Percentiles rank a stretch among this genome's conserved stretches.
Conservation (phyloP, 73 alveolate genomes). For the Paraurostyla sp. region DNA sequence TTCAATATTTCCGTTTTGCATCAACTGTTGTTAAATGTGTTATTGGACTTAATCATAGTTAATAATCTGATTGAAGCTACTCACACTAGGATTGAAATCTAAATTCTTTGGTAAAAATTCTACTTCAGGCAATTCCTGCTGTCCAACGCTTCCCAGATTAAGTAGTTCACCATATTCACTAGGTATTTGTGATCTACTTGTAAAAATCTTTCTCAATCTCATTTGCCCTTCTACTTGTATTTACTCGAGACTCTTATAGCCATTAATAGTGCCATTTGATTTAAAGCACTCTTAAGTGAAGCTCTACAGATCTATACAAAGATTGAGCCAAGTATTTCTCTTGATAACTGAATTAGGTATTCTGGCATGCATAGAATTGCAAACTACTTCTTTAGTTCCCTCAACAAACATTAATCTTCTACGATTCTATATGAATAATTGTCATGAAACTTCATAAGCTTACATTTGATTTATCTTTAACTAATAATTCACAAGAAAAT, state of each 20-base stretch:
- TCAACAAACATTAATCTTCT: conserved; percentile 59
- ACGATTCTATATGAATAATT: conserved; percentile 1
- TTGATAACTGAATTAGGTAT: conserved; percentile 55
- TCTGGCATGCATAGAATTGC: conserved; percentile 56
- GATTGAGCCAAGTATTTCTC: conserved; percentile 57
- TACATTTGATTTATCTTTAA: conserved; percentile 48
- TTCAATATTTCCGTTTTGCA: conserved; percentile 31
- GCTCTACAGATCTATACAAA: conserved; percentile 57
- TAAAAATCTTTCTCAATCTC: conserved; percentile 32
- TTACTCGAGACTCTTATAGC: conserved; percentile 26
- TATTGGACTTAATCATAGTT: conserved; percentile 1
- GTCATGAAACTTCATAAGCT: neutral
- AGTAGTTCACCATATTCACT: neutral
- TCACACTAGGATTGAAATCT: conserved; percentile 30
- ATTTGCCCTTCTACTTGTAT: conserved; percentile 29
- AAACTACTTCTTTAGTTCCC: conserved; percentile 61
- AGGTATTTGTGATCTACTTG: conserved; percentile 47
- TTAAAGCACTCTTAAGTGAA: conserved; percentile 57
- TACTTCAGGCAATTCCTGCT: neutral
- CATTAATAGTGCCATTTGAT: neutral
- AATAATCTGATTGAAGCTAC: neutral
- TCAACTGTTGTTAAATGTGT: neutral
- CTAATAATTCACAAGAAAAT: conserved; percentile 32
- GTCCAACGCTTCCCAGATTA: neutral
- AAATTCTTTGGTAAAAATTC: conserved; percentile 42